These are phyloP conservation scores for Cutaneotrichosporon cutaneum DNA, from an alignment of 1,284 basidiomycete genomes.

Conservation along the genomic window DNA sequence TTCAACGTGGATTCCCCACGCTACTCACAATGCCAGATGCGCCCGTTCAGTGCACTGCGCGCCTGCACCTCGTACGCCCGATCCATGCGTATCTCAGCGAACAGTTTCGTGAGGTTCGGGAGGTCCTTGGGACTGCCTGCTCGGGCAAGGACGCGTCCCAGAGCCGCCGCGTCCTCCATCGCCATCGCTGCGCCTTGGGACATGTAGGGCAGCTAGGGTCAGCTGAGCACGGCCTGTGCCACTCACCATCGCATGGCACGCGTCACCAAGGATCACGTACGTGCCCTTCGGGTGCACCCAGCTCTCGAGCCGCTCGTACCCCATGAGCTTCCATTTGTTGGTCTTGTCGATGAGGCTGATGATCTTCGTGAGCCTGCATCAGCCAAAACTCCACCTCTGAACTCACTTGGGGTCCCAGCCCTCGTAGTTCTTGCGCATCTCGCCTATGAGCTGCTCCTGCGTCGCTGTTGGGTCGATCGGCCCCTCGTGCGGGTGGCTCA, in stretches of 20 bases:
- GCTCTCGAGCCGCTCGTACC: constrained; percentile 12
- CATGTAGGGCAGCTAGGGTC: constrained; percentile 21
- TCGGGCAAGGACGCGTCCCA: constrained; percentile 19
- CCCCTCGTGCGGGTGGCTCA: constrained; percentile 16
- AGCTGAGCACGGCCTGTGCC: neutral
- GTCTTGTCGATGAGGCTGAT: constrained; percentile 19
- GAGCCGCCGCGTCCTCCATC: constrained; percentile 24
- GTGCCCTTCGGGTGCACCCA: constrained; percentile 18
- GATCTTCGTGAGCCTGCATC: constrained; percentile 20
- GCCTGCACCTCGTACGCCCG: constrained; percentile 19
- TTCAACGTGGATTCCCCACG: too few species aligned
- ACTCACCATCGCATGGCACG: constrained; percentile 17
- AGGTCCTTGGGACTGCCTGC: neutral
- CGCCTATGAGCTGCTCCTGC: constrained; percentile 11
- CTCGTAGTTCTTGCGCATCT: constrained; percentile 22
- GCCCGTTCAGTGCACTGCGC: constrained; percentile 19
- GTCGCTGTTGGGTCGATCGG: neutral
- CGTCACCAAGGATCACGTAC: constrained; percentile 21
- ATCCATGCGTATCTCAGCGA: constrained; percentile 12
- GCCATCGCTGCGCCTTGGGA: constrained; percentile 24
- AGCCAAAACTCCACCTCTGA: neutral
- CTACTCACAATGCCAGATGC: constrained; percentile 22
- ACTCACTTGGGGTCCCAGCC: constrained; percentile 18
- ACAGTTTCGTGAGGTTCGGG: constrained; percentile 6
- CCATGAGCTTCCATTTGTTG: constrained; percentile 23